Evolutionary conservation across 2,329 filamentous ascomycete species (phyloP), one percentile per base, ranked within the genome.

Genomic region (Aureobasidium mangrovei): DNA sequence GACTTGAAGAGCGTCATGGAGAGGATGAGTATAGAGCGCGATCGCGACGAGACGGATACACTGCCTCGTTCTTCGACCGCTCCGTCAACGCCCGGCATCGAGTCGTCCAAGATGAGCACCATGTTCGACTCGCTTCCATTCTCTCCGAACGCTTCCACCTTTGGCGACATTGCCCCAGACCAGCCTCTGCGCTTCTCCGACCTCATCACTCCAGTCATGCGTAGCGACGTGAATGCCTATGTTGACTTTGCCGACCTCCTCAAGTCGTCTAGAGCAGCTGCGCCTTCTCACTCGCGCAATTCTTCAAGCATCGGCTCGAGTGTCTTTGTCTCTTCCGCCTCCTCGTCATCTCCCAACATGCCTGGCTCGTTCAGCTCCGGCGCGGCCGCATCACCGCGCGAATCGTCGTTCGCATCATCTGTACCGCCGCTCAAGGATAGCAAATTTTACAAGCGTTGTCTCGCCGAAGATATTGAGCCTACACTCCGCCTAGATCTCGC

Each of bases 1-100:
- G 88, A 97, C 69, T 80, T 98, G 59, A 98, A 98, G 71, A 77
- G 81, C 24, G 89, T 96, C 59, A 88, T 98, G 83, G 90, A 95
- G 70, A 84, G 85, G 62, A 88, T 96, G 82, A 80, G 78, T 27
- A 79, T 78, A 57, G 87, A 93, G 60, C 86, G 94, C 61, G 77
- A 81, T 60, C 86, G 94, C 61, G 77, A 81, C 60, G 79, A 84
- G 47, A 82, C 77, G 42, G 81, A 80, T 55, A 78, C 82, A n/a
- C 38, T 45, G 7, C 57, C 61, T 41, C 86, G 88, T 7, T 68
- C 72, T 18, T 83, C 82, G 10, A 79, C 79, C 1, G 80, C 86
- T 7, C 90, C 90, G 2, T 88, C 88, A 0, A 95, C 91, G 1
- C 91, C 91, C 0, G 85, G 83, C 7, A 74, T 85, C 47, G 69